Evolutionary conservation across 768 basidiomycete species (phyloP).

Genomic region (Suillus discolor): DNA sequence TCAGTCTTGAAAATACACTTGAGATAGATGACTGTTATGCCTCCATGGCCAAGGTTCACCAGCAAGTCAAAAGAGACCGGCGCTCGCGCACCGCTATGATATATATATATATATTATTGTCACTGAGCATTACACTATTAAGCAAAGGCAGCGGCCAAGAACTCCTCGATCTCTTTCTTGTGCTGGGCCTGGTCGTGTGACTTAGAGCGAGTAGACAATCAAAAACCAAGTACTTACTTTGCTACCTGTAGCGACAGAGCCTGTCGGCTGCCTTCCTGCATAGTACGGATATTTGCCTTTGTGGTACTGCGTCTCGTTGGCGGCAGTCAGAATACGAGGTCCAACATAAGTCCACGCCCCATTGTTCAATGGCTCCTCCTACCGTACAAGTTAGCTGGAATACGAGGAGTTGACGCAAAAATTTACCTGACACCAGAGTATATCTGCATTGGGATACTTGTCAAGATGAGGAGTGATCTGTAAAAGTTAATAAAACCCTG

Average conservation of each 20-base stretch:
- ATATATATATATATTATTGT: not conserved
- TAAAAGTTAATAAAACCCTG: slow-evolving; percentile 13
- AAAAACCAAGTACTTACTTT: slow-evolving; percentile 53
- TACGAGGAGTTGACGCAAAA: not conserved
- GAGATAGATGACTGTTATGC: not conserved
- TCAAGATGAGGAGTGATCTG: slow-evolving; percentile 93
- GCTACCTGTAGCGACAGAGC: slow-evolving; percentile 91
- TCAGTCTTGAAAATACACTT: not conserved
- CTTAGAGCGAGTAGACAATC: slow-evolving; percentile 14
- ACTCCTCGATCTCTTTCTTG: slow-evolving; percentile 88
- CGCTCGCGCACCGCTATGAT: not conserved
- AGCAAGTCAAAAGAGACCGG: not conserved
- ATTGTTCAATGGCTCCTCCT: slow-evolving; percentile 96
- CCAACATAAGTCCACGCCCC: slow-evolving; percentile 98
- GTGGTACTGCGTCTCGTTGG: slow-evolving; percentile 87
- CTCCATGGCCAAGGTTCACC: not conserved
- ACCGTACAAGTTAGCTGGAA: slow-evolving; percentile 15
- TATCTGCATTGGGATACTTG: slow-evolving; percentile 92
- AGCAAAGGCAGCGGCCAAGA: slow-evolving; percentile 64
- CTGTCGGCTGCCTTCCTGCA: slow-evolving; percentile 90
- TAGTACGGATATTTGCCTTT: slow-evolving; percentile 88
- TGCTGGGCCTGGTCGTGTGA: slow-evolving; percentile 60
- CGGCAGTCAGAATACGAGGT: slow-evolving; percentile 92
- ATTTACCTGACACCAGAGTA: slow-evolving; percentile 89
- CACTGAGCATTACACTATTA: slow-evolving; percentile 17